Percentiles rank a stretch among this genome's conserved stretches.
Evolutionary conservation across 192 early-diverging fungal genomes (phyloP).

Genomic region (Rhizophlyctis rosea): DNA sequence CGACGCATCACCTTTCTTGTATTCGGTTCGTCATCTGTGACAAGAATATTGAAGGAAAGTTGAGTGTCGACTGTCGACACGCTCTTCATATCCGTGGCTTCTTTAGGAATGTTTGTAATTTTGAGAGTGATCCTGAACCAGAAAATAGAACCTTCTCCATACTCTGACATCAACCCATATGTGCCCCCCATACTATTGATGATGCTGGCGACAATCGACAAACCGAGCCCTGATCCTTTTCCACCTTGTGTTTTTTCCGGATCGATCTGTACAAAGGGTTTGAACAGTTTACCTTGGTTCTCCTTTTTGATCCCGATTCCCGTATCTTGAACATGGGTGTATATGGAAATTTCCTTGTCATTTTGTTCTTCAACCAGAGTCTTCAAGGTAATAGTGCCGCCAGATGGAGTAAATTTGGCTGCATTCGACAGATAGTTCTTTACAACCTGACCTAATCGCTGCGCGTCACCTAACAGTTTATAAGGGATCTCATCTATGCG

Average conservation of each 20-base stretch:
- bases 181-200: constrained; percentile 4
- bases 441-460: constrained; percentile 74
- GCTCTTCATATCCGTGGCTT: too few relatives aligned
- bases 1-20: too few relatives aligned
- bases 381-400: constrained; percentile 50
- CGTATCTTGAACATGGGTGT: constrained; percentile 1
- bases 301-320: constrained; percentile 9
- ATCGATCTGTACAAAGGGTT: constrained; percentile 13
- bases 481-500: too few relatives aligned
- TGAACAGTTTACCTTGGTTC: constrained; percentile 3
- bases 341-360: too few relatives aligned
- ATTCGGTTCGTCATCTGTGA: too few relatives aligned
- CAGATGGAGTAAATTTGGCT: constrained; percentile 77
- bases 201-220: constrained; percentile 10
- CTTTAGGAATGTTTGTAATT: too few relatives aligned
- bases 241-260: constrained; percentile 5
- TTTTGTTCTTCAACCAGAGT: constrained; percentile 4
- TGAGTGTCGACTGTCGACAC: too few relatives aligned
- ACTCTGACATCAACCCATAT: background rate
- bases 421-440: constrained; percentile 82
- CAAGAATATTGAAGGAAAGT: too few relatives aligned
- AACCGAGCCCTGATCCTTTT: constrained; percentile 14
- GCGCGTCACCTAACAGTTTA: too few relatives aligned
- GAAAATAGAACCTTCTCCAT: constrained; percentile 7
- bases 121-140: constrained; percentile 7